Conservation (phyloP, 148 eudicot genomes). For the Hydrangea macrophylla region DNA sequence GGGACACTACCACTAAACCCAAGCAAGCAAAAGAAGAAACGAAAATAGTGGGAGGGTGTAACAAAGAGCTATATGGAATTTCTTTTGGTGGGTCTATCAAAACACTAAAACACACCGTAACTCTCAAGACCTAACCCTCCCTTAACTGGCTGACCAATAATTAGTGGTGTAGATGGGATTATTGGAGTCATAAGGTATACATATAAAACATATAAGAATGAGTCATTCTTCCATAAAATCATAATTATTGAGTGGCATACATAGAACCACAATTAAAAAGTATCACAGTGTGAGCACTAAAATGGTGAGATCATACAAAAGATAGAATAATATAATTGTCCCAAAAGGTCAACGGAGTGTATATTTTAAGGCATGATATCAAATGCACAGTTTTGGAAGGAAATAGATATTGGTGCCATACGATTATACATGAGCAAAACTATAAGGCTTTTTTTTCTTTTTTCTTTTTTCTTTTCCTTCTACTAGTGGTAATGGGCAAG, state of each 20-base stretch:
- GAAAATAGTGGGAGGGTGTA: conserved; percentile 20
- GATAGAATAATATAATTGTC: neutral
- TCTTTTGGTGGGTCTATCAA: conserved; percentile 13
- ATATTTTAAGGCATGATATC: conserved; percentile 1
- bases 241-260: neutral
- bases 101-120: no score
- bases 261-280: conserved; percentile 12
- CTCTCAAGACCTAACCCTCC: conserved; percentile 14
- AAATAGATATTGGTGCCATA: neutral
- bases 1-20: conserved; percentile 17
- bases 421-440: neutral
- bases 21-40: conserved; percentile 20
- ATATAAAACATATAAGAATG: neutral
- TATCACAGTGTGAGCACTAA: conserved; percentile 14
- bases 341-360: conserved; percentile 1
- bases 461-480: no score
- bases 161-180: conserved; percentile 3
- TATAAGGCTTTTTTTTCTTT: neutral
- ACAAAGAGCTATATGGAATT: conserved; percentile 17
- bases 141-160: conserved; percentile 8
- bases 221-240: conserved; percentile 8
- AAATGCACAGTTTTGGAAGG: neutral
- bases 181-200: neutral
- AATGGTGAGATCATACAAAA: neutral
- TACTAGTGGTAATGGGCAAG: neutral